Evolutionary conservation across 768 basidiomycete species (phyloP).

Genomic region (Gyrodon lividus): DNA sequence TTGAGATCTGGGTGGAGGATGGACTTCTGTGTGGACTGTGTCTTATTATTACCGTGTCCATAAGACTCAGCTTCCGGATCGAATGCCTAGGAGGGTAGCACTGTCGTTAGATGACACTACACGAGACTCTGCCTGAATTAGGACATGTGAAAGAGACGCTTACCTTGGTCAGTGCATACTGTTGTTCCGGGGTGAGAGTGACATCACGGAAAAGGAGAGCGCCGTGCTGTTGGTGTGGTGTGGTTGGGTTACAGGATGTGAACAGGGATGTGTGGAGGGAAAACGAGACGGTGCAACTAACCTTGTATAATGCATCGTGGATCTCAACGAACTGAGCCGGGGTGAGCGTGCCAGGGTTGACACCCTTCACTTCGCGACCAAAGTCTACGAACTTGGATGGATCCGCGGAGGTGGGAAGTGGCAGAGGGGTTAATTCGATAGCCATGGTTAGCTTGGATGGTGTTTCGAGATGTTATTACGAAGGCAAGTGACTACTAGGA

Average conservation of each 20-base stretch:
- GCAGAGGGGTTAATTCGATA: conserved; percentile 63
- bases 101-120: conserved; percentile 2
- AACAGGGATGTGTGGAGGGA: too few species aligned
- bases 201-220: conserved; percentile 73
- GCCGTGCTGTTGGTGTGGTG: conserved; percentile 48
- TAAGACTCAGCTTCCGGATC: conserved; percentile 63
- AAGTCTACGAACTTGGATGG: conserved; percentile 64
- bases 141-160: conserved; percentile 13
- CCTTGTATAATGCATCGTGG: conserved; percentile 74
- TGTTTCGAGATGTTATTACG: background rate
- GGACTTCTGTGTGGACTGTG: conserved; percentile 66
- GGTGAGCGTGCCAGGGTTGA: conserved; percentile 62
- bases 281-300: conserved; percentile 23
- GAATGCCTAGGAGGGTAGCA: conserved; percentile 57
- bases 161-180: conserved; percentile 84
- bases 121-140: background rate
- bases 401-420: conserved; percentile 73
- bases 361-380: conserved; percentile 74
- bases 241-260: background rate
- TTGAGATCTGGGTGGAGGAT: conserved; percentile 89
- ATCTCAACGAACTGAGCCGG: conserved; percentile 66
- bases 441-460: conserved; percentile 45
- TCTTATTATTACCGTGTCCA: conserved; percentile 90
- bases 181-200: conserved; percentile 73
- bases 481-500: background rate